A percentile compares a stretch with the other conserved stretches of the same genome.
Evolutionary conservation across 2,329 filamentous ascomycete species (phyloP).

Genomic region (Cladophialophora bantiana): DNA sequence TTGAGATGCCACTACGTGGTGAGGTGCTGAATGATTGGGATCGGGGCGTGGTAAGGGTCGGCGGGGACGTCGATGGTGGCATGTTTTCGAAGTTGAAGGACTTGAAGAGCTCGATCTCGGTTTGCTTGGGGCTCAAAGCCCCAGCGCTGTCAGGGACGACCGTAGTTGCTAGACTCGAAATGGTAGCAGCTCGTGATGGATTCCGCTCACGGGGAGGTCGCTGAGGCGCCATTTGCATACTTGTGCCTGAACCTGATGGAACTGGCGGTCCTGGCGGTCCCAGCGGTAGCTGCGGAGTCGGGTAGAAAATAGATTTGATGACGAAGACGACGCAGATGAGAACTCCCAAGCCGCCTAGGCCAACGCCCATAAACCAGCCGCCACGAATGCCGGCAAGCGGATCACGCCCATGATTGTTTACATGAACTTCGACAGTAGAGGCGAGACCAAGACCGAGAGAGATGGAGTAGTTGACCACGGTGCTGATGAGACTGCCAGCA

Average conservation of each 20-base stretch:
- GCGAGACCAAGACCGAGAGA: constrained; percentile 42
- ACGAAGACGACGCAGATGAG: constrained; percentile 33
- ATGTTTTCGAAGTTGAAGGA: constrained; percentile 28
- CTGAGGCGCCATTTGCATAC: constrained; percentile 18
- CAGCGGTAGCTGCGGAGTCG: constrained; percentile 16
- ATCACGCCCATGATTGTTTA: constrained; percentile 37
- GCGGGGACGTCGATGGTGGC: constrained; percentile 10
- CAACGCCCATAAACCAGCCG: constrained; percentile 41
- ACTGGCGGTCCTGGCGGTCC: constrained; percentile 22
- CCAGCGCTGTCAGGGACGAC: constrained; percentile 27
- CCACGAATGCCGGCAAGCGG: constrained; percentile 40
- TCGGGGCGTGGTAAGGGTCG: constrained; percentile 4
- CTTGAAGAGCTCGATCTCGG: constrained; percentile 25
- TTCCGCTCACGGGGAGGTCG: constrained; percentile 8
- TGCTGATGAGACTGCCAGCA: constrained; percentile 42
- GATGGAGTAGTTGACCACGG: constrained; percentile 43
- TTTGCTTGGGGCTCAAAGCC: constrained; percentile 14
- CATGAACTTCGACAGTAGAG: constrained; percentile 40
- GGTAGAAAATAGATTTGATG: constrained; percentile 29
- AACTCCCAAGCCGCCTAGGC: constrained; percentile 40
- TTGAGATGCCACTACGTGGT: constrained; percentile 3
- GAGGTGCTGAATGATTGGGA: constrained; percentile 4
- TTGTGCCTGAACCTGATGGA: background rate
- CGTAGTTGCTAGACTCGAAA: constrained; percentile 30
- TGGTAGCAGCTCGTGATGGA: constrained; percentile 17